Evolutionary conservation across 345 rosid genomes (phyloP).

Genomic region (Syzygium aromaticum): DNA sequence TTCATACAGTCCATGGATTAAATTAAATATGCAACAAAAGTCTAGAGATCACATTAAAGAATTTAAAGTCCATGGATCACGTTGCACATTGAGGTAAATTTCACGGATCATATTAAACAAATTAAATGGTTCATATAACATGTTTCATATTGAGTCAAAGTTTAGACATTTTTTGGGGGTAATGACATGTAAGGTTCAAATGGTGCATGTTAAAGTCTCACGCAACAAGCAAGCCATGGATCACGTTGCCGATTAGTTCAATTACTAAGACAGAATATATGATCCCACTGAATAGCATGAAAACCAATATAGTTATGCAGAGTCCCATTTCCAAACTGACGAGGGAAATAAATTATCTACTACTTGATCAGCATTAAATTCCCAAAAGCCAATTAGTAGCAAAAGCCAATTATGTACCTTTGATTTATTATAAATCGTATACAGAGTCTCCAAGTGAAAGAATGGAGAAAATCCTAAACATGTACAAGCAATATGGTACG

Average conservation of each 20-base stretch:
- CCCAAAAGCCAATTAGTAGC: background rate
- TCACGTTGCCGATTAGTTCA: background rate
- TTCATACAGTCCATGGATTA: accelerated
- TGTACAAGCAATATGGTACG: background rate
- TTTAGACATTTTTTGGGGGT: too few species aligned
- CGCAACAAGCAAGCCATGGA: background rate
- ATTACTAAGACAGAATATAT: background rate
- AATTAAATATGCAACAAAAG: accelerated
- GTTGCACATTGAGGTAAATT: accelerated
- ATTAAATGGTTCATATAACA: accelerated
- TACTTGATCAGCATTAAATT: background rate
- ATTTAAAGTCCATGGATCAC: background rate
- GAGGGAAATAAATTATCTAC: background rate
- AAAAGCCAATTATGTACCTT: background rate
- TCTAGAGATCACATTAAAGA: accelerated
- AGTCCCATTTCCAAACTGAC: background rate
- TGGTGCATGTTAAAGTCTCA: background rate
- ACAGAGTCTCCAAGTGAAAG: background rate
- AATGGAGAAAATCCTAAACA: background rate
- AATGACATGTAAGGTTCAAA: background rate
- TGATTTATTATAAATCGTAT: background rate
- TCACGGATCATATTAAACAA: background rate
- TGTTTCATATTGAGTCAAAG: accelerated
- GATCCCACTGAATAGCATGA: background rate
- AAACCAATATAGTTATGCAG: background rate